Conservation (phyloP, 2,329 filamentous ascomycete species). For the Botrytis paeoniae region DNA sequence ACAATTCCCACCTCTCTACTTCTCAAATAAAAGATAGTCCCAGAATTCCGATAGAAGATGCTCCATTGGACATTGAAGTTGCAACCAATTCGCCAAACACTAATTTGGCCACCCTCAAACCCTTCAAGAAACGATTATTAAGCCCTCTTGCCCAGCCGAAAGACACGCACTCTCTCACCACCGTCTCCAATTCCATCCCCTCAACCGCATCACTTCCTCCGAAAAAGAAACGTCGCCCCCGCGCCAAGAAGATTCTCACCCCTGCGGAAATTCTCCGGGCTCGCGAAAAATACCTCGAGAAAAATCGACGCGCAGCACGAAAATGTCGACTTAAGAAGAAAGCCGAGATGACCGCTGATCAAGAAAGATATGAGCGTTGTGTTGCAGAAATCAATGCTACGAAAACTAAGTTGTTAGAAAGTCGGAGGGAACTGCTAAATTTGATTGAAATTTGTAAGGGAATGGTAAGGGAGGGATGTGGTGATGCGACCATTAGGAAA, state of each 20-base stretch:
- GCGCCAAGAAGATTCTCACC: neutral
- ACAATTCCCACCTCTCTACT: neutral
- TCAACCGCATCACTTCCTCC: neutral
- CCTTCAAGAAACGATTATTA: neutral
- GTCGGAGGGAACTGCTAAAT: neutral
- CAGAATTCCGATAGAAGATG: neutral
- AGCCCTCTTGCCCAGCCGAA: neutral
- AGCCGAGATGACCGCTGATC: neutral
- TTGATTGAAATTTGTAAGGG: conserved; percentile 7
- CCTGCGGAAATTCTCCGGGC: neutral
- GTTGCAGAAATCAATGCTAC: neutral
- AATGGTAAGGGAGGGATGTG: neutral
- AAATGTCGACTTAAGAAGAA: conserved; percentile 15
- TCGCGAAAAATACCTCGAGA: conserved; percentile 4
- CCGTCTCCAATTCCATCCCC: neutral
- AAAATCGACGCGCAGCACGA: neutral
- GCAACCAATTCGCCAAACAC: neutral
- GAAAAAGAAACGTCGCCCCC: conserved; percentile 3
- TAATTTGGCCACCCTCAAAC: neutral
- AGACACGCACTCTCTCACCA: neutral
- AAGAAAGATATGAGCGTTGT: neutral
- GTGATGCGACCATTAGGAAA: neutral
- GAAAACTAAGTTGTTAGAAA: neutral
- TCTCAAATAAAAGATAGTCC: neutral
- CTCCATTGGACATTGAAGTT: neutral